These are phyloP conservation scores for Thalassiosira ordinaria DNA, from an alignment of 352 stramenopile species.

Conservation along the genomic window DNA sequence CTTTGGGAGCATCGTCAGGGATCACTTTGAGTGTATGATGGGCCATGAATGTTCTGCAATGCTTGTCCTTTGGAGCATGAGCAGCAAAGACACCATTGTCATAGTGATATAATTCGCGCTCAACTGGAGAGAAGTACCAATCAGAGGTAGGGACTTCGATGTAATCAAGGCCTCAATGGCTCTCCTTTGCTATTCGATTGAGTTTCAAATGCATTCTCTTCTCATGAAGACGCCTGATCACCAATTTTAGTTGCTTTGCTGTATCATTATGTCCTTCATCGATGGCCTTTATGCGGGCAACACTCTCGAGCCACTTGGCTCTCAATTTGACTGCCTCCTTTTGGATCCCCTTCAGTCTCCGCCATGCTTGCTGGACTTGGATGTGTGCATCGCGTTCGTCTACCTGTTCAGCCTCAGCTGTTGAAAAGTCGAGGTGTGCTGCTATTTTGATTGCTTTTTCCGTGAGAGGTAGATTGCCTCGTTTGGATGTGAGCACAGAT, in stretches of 20 bases:
- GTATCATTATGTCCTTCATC: not conserved
- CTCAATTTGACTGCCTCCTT: not conserved
- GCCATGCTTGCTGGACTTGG: no score
- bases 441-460: no score
- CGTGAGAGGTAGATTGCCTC: not conserved
- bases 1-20: constrained; percentile 5
- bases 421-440: no score
- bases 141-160: not conserved
- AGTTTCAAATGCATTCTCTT: constrained; percentile 11
- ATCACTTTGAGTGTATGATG: constrained; percentile 29
- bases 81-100: constrained; percentile 9
- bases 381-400: no score
- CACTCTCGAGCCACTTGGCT: not conserved
- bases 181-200: not conserved
- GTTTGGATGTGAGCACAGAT: not conserved
- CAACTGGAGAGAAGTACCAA: not conserved
- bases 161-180: not conserved
- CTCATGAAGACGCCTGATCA: not conserved
- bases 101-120: constrained; percentile 3
- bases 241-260: not conserved
- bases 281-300: not conserved
- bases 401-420: no score
- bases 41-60: not conserved
- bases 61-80: not conserved
- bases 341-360: no score